Evolutionary conservation across 495 filamentous ascomycete genomes (phyloP).

Genomic region (Terfezia claveryi): DNA sequence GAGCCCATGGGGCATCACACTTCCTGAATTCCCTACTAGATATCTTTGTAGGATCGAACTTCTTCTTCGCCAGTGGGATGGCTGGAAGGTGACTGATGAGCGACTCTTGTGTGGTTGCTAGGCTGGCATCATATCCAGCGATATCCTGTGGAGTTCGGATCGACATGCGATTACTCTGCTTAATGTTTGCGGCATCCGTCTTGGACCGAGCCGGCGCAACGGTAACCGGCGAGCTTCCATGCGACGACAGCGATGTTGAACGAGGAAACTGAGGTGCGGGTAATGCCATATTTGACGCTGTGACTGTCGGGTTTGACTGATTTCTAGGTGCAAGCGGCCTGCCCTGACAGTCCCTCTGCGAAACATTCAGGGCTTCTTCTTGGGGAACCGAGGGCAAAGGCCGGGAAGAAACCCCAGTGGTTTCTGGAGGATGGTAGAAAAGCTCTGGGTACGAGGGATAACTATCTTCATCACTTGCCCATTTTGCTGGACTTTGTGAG

Average conservation of each 20-base stretch:
- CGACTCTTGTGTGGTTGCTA: not conserved
- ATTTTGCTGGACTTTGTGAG: slow-evolving; percentile 25
- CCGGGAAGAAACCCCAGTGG: slow-evolving; percentile 2
- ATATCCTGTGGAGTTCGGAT: not conserved
- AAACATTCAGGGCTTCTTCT: not conserved
- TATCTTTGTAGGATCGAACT: slow-evolving; percentile 73
- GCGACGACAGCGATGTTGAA: slow-evolving; percentile 32
- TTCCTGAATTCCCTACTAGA: slow-evolving; percentile 63
- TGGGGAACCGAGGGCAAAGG: slow-evolving; percentile 1
- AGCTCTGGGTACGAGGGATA: slow-evolving; percentile 72
- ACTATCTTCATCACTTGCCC: slow-evolving; percentile 29
- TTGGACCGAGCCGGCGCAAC: slow-evolving; percentile 71
- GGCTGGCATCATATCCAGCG: not conserved
- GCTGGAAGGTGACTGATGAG: slow-evolving; percentile 25
- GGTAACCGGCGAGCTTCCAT: slow-evolving; percentile 19
- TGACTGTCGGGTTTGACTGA: slow-evolving; percentile 5
- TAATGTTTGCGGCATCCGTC: slow-evolving; percentile 66
- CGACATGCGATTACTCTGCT: slow-evolving; percentile 14
- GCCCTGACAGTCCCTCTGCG: not conserved
- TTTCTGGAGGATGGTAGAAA: slow-evolving; percentile 58
- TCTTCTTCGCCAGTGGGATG: slow-evolving; percentile 29
- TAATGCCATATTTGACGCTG: slow-evolving; percentile 3
- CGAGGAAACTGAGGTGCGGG: slow-evolving; percentile 39
- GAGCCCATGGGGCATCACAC: slow-evolving; percentile 78
- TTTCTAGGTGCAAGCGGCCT: not conserved